Conservation (phyloP, 208 protist species). For the Balamuthia mandrillaris region DNA sequence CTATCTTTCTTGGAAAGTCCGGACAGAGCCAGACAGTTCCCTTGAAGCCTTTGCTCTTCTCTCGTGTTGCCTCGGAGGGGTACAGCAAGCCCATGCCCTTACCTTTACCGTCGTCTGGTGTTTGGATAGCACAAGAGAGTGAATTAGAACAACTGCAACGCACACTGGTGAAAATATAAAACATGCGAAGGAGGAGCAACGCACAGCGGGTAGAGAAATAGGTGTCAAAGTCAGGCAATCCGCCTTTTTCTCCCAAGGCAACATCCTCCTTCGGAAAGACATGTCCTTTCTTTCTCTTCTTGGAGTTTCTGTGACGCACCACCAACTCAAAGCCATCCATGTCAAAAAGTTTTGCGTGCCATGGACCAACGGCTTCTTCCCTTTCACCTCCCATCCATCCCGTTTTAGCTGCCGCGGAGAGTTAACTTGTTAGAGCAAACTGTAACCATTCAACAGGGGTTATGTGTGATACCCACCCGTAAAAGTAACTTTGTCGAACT, state of each 20-base stretch:
- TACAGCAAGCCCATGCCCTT: neutral
- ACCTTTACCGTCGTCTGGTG: no score
- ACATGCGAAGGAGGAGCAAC: no score
- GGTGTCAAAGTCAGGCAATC: neutral
- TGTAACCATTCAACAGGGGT: neutral
- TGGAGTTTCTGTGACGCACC: neutral
- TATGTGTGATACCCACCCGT: neutral
- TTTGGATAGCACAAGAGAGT: no score
- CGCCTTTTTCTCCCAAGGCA: no score
- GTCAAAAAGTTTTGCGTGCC: neutral
- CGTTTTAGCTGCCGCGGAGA: neutral
- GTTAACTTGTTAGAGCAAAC: neutral
- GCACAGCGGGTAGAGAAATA: neutral
- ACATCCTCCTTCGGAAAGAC: neutral
- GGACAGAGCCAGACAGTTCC: conserved; percentile 39
- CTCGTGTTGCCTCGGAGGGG: neutral
- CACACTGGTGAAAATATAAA: no score
- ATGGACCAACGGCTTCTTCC: neutral
- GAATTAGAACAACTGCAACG: no score
- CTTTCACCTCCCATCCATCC: neutral
- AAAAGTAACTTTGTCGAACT: neutral
- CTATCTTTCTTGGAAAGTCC: conserved; percentile 44
- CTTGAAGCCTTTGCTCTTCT: neutral
- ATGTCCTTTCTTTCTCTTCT: neutral
- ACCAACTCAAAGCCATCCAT: neutral